These are phyloP conservation scores for Erysimum cheiranthoides DNA, from an alignment of 345 rosid species.

Conservation along the genomic window DNA sequence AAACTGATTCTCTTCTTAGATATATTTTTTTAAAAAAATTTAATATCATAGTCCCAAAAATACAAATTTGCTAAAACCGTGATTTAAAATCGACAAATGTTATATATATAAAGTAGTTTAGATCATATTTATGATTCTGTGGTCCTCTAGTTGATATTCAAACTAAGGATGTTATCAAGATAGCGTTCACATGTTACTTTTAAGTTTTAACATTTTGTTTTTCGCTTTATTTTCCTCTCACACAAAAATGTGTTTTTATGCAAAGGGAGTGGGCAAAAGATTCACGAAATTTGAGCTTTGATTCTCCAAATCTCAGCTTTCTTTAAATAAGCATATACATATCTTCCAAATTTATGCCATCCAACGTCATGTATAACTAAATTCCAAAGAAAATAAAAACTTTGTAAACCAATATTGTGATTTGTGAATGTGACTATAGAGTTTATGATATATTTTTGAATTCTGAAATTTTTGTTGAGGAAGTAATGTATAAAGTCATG, in stretches of 20 bases:
- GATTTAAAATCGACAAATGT: background rate
- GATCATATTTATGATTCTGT: slow-evolving; percentile 39
- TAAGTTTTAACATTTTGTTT: background rate
- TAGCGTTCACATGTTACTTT: slow-evolving; percentile 39
- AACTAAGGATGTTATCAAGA: slow-evolving; percentile 43
- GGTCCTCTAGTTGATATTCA: slow-evolving; percentile 43
- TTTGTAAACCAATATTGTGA: background rate
- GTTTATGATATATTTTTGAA: background rate
- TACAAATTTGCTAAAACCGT: slow-evolving; percentile 15
- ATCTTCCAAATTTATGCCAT: slow-evolving; percentile 33
- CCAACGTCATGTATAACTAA: slow-evolving; percentile 29
- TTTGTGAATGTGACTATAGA: background rate
- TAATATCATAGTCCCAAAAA: slow-evolving; percentile 2
- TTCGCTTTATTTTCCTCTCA: background rate
- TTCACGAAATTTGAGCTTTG: slow-evolving; percentile 47
- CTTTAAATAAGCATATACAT: slow-evolving; percentile 44
- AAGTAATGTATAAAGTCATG: background rate
- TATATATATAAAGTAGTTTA: slow-evolving; percentile 33
- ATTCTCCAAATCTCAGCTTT: slow-evolving; percentile 48
- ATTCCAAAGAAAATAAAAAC: background rate
- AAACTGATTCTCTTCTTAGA: background rate
- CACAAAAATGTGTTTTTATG: slow-evolving; percentile 26
- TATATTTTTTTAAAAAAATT: too few relatives aligned
- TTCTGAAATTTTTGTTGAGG: background rate
- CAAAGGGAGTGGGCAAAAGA: slow-evolving; percentile 42